A percentile compares a stretch with the other conserved stretches of the same genome.
These are phyloP conservation scores for Isoetes taiwanensis DNA, from an alignment of 75 land plant genomes.

Conservation along the genomic window DNA sequence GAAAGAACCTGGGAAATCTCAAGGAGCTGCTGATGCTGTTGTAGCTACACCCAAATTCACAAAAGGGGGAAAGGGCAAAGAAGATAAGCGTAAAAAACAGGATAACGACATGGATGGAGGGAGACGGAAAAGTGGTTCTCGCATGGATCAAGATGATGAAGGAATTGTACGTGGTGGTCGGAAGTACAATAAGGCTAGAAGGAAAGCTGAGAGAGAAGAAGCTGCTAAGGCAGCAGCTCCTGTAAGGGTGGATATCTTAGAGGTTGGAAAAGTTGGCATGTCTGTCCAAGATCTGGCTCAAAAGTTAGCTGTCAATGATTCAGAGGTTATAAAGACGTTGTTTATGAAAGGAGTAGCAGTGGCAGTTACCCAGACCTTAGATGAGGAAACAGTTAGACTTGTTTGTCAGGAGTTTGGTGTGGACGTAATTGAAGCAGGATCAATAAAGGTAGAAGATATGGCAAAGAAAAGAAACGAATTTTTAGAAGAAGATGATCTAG, in stretches of 20 bases:
- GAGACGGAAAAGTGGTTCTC: constrained; percentile 17
- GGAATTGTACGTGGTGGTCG: constrained; percentile 65
- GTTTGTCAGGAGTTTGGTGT: constrained; percentile 80
- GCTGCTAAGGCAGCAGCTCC: constrained; percentile 84
- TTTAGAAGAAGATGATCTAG: constrained; percentile 86
- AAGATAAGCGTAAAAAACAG: constrained; percentile 54
- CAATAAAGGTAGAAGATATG: constrained; percentile 61
- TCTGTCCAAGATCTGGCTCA: constrained; percentile 56
- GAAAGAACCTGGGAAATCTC: constrained; percentile 31
- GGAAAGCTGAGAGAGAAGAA: constrained; percentile 67
- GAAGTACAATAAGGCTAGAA: constrained; percentile 73
- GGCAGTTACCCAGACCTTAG: constrained; percentile 51
- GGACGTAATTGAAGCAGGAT: constrained; percentile 68
- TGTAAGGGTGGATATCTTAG: constrained; percentile 77
- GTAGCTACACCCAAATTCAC: background rate
- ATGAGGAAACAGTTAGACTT: constrained; percentile 76
- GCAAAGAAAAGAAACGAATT: constrained; percentile 71
- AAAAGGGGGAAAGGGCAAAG: constrained; percentile 31
- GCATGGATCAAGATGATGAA: constrained; percentile 34
- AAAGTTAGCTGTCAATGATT: constrained; percentile 65
- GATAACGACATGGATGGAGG: constrained; percentile 21
- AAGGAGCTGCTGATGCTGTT: background rate
- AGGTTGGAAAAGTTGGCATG: constrained; percentile 82
- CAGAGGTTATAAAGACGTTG: constrained; percentile 55
- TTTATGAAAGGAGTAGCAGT: constrained; percentile 71